These are phyloP conservation scores for Rosellinia necatrix DNA, from an alignment of 2,329 filamentous ascomycete species.

Conservation along the genomic window DNA sequence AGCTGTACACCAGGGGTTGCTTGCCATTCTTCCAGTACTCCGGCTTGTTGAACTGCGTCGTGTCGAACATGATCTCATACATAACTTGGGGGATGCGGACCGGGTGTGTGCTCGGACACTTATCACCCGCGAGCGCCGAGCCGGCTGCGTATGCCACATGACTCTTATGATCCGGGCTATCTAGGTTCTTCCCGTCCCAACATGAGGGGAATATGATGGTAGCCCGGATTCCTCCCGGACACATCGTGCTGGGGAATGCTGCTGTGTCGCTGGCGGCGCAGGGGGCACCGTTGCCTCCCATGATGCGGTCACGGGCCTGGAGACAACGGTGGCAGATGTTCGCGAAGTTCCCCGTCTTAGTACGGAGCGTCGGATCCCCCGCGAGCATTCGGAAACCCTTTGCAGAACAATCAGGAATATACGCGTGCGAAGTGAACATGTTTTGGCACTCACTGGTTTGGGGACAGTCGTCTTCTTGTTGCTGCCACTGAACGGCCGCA, in stretches of 20 bases:
- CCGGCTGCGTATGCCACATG: slow-evolving; percentile 23
- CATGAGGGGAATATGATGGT: slow-evolving; percentile 21
- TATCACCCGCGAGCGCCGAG: slow-evolving; percentile 12
- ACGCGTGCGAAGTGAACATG: background rate
- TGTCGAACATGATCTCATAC: slow-evolving; percentile 17
- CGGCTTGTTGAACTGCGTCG: slow-evolving; percentile 11
- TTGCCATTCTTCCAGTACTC: slow-evolving; percentile 10
- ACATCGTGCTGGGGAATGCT: slow-evolving; percentile 10
- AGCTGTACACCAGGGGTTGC: slow-evolving; percentile 13
- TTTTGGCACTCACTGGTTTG: slow-evolving; percentile 1
- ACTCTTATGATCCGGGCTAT: slow-evolving; percentile 39
- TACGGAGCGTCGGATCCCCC: slow-evolving; percentile 5
- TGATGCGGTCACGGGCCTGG: slow-evolving; percentile 4
- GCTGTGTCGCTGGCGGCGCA: slow-evolving; percentile 5
- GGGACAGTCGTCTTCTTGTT: slow-evolving; percentile 7
- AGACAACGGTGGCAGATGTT: slow-evolving; percentile 15
- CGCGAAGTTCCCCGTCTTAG: slow-evolving; percentile 7
- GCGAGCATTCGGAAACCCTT: slow-evolving; percentile 15
- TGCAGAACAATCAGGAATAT: background rate
- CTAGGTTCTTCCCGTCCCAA: slow-evolving; percentile 40
- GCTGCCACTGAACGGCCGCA: slow-evolving; percentile 7
- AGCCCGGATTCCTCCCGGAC: slow-evolving; percentile 7
- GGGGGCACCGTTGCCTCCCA: slow-evolving; percentile 8
- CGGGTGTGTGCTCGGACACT: slow-evolving; percentile 5
- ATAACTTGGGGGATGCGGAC: slow-evolving; percentile 14